Base-by-base conservation (phyloP, 2,329 filamentous ascomycete genomes). In the Pestalotiopsis sp. region DNA sequence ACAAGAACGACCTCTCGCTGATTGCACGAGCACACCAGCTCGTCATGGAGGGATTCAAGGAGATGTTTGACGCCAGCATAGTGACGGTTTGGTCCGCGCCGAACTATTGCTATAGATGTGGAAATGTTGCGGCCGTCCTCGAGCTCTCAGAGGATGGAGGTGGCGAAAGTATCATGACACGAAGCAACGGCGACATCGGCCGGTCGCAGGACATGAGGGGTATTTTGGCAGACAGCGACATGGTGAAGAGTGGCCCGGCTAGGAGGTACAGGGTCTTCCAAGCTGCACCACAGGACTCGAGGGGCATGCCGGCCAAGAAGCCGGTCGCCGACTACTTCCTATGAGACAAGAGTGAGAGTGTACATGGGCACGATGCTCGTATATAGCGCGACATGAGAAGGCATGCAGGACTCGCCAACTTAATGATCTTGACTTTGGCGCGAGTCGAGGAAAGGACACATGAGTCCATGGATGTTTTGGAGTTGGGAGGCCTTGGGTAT, bases 41-140 rank as follows among this genome's bases (percentile, higher is more conserved):
- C 25, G 96, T 99, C 72, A 99, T 98, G 96, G 96, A 99, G 80
- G 96, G 96, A 0, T 99, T 98, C 81, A 98, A 98, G 82, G 96
- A 98, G 80, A 98, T 98, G 95, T 99, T 98, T 77, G 94, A 97
- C 78, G 92, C 91, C 14, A 93, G 91, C 62, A 98, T 99, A 72
- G 96, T 98, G 57, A 99, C 96, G 0, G 96, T 99, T n/a, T 99
- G 96, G 95, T 97, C 93, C 0, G 95, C 95, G 11, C 95, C 95
- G 0, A 98, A 98, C 80, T 98, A 98, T 84, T 98, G 95, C 83
- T 98, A 98, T 82, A 90, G 94, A 72, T 98, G 95, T 77, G 95
- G 95, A 67, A 98, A 98, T 76, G 95, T 99, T 13, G 96, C 96
- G 0, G 95, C 96, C 0, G 95, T 99, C 69, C 84, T 99, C 67